Evolutionary conservation across 2,329 filamentous ascomycete species (phyloP).

Genomic region (Colletotrichum orchidophilum): DNA sequence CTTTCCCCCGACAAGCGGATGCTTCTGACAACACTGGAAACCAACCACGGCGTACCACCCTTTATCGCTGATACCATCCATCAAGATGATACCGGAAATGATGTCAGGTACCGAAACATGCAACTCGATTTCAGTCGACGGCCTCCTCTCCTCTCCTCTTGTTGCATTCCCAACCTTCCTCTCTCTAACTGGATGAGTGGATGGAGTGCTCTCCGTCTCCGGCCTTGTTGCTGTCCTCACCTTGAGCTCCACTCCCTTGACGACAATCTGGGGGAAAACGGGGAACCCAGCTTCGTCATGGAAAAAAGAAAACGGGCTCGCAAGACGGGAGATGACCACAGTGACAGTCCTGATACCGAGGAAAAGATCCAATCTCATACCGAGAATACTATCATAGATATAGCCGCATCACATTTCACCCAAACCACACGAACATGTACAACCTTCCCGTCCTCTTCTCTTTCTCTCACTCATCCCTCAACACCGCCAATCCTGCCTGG

Average conservation of each 20-base stretch:
- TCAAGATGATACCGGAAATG: neutral
- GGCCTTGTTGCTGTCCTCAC: neutral
- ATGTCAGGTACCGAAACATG: neutral
- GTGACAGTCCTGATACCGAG: neutral
- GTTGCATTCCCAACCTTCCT: neutral
- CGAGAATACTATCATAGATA: neutral
- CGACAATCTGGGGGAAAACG: constrained; percentile 13
- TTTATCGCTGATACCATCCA: neutral
- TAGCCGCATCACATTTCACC: neutral
- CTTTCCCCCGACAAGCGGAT: neutral
- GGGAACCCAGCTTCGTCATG: neutral
- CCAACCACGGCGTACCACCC: neutral
- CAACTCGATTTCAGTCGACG: neutral
- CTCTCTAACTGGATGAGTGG: neutral
- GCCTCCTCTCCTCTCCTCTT: neutral
- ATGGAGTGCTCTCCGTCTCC: constrained; percentile 9
- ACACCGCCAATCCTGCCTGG: neutral
- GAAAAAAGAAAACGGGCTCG: neutral
- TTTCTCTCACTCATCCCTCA: neutral
- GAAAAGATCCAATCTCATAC: neutral
- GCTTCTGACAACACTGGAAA: neutral
- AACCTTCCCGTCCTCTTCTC: neutral
- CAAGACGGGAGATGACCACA: neutral
- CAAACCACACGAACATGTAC: neutral
- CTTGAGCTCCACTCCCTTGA: constrained; percentile 18